Evolutionary conservation across 495 filamentous ascomycete species (phyloP).

Genomic region (Hyaloscypha finlandica): DNA sequence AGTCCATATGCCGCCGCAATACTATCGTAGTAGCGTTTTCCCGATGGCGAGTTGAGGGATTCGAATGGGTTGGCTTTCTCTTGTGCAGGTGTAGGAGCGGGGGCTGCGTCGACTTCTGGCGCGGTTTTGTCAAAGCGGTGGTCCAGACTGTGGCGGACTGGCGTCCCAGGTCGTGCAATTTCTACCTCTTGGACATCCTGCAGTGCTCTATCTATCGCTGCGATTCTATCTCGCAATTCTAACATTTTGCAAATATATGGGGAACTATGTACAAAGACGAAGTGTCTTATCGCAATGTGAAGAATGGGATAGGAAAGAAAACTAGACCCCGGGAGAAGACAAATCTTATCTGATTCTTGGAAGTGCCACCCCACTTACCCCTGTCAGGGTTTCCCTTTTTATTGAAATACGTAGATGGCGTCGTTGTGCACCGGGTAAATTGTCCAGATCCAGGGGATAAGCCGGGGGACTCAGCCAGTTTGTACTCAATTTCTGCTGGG

Average conservation of each 20-base stretch:
- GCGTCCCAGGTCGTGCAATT: conserved; percentile 1
- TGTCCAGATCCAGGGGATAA: background rate
- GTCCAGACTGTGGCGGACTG: conserved; percentile 24
- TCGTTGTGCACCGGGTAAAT: background rate
- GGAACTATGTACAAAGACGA: background rate
- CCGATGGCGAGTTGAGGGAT: background rate
- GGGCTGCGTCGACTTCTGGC: conserved; percentile 19
- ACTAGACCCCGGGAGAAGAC: background rate
- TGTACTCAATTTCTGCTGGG: background rate
- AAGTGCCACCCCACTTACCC: background rate
- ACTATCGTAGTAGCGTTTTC: conserved; percentile 19
- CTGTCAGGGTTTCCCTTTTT: background rate
- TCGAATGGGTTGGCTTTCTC: conserved; percentile 22
- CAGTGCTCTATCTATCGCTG: conserved; percentile 16
- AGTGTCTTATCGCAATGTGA: background rate
- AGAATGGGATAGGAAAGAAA: background rate
- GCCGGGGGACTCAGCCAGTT: background rate
- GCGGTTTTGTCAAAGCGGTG: conserved; percentile 24
- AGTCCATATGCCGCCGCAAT: conserved; percentile 16
- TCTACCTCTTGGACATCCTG: conserved; percentile 17
- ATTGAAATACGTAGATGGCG: background rate
- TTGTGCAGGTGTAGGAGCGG: conserved; percentile 19
- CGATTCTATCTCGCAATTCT: conserved; percentile 18
- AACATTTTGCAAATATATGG: conserved; percentile 6
- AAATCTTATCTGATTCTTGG: background rate